Conservation (phyloP, 2,329 filamentous ascomycete species). For the Exophiala bonariae region DNA sequence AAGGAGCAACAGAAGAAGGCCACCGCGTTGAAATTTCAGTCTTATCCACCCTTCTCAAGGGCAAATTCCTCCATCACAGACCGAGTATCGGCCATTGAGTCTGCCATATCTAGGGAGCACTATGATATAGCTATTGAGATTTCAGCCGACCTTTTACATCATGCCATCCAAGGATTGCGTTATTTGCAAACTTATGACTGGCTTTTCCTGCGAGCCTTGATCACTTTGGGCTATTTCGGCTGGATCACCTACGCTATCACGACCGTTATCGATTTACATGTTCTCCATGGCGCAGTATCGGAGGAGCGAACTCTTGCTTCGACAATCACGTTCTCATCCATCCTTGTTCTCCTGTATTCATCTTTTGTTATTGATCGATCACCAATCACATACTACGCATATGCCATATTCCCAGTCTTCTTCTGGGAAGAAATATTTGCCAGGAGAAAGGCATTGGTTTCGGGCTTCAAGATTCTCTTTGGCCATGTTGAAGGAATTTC, state of each 20-base stretch:
- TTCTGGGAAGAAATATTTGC: conserved; percentile 98
- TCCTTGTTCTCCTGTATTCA: conserved; percentile 74
- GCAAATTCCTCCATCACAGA: conserved; percentile 63
- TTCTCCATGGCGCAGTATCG: conserved; percentile 69
- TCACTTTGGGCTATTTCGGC: conserved; percentile 87
- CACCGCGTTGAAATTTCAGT: conserved; percentile 73
- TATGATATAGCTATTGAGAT: conserved; percentile 77
- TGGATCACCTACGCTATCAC: conserved; percentile 94
- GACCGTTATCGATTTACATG: conserved; percentile 83
- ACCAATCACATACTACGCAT: conserved; percentile 81
- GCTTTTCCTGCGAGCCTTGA: conserved; percentile 86
- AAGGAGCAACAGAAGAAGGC: conserved; percentile 84
- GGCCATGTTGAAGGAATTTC: conserved; percentile 63
- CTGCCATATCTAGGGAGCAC: conserved; percentile 64
- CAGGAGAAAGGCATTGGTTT: conserved; percentile 66
- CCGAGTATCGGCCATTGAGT: conserved; percentile 67
- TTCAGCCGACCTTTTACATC: conserved; percentile 72
- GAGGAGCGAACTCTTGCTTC: conserved; percentile 63
- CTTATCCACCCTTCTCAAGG: conserved; percentile 70
- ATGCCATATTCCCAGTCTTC: conserved; percentile 85
- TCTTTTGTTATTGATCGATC: conserved; percentile 79
- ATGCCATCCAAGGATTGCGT: conserved; percentile 77
- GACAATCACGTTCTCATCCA: conserved; percentile 69
- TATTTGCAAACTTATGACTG: conserved; percentile 99
- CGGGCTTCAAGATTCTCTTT: conserved; percentile 69